Percentiles rank a stretch among this genome's conserved stretches.
These are phyloP conservation scores for Jasminum sambac DNA, from an alignment of 257 asterid genomes.

Conservation along the genomic window DNA sequence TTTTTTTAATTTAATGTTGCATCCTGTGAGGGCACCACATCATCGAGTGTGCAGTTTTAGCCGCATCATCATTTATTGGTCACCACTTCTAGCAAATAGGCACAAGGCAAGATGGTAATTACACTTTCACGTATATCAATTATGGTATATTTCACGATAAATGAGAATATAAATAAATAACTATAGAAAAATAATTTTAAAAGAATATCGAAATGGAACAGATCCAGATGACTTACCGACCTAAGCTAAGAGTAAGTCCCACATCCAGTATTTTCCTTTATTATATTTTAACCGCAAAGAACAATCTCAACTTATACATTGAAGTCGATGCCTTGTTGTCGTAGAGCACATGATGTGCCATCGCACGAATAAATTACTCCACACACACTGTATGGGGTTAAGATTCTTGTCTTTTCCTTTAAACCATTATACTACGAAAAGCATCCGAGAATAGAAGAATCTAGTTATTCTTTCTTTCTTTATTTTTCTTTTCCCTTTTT, in stretches of 20 bases:
- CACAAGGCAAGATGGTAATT: no score
- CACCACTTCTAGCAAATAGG: no score
- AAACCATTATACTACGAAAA: neutral
- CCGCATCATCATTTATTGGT: no score
- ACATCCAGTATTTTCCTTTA: neutral
- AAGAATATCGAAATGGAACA: neutral
- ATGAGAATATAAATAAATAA: no score
- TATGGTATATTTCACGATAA: no score
- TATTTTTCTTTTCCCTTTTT: no score
- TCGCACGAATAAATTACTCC: neutral
- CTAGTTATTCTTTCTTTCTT: neutral
- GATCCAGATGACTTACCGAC: constrained; percentile 3
- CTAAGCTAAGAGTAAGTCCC: neutral
- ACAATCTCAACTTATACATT: neutral
- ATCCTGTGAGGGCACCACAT: no score
- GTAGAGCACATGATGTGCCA: neutral
- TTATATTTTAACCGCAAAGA: neutral
- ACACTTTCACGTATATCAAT: no score
- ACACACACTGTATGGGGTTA: neutral
- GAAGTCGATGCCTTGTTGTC: neutral
- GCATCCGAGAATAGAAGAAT: neutral
- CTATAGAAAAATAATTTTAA: no score
- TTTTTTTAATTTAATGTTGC: no score
- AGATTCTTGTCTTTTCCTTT: neutral
- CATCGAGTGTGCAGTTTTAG: no score